A percentile compares a stretch with the other conserved stretches of the same genome.
Evolutionary conservation across 352 stramenopile genomes (phyloP).

Genomic region (Phytopythium aichiense): DNA sequence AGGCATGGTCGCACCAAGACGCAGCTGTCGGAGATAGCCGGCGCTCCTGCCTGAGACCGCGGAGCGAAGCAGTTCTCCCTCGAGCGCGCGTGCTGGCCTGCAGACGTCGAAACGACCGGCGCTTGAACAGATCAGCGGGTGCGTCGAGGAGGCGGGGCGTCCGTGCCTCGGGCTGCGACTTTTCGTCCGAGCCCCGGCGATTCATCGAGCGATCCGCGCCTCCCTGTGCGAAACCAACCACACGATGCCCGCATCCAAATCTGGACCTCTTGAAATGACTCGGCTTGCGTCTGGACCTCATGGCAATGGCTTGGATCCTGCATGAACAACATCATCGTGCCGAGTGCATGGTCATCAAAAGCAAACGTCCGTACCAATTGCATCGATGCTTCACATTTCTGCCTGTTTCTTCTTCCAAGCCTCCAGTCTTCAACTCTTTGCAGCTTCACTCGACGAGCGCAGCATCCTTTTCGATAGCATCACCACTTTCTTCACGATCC

Average conservation of each 20-base stretch:
- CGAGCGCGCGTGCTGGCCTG: background rate
- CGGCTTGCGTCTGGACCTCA: background rate
- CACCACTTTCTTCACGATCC: too few species aligned
- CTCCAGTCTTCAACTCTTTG: background rate
- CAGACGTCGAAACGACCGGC: background rate
- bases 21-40: background rate
- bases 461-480: background rate
- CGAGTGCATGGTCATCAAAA: background rate
- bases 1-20: constrained; percentile 14
- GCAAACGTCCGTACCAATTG: background rate
- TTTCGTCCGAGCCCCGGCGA: background rate
- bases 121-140: background rate
- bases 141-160: background rate
- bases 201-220: background rate
- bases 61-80: background rate
- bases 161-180: background rate
- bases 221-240: background rate
- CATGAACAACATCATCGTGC: background rate
- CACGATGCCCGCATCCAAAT: background rate
- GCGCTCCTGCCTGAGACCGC: background rate
- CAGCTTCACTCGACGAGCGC: background rate
- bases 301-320: background rate
- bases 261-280: background rate
- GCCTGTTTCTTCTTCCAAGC: background rate
- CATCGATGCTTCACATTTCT: background rate